These are phyloP conservation scores for Hyaloscypha bicolor DNA, from an alignment of 495 filamentous ascomycete genomes.

Conservation along the genomic window DNA sequence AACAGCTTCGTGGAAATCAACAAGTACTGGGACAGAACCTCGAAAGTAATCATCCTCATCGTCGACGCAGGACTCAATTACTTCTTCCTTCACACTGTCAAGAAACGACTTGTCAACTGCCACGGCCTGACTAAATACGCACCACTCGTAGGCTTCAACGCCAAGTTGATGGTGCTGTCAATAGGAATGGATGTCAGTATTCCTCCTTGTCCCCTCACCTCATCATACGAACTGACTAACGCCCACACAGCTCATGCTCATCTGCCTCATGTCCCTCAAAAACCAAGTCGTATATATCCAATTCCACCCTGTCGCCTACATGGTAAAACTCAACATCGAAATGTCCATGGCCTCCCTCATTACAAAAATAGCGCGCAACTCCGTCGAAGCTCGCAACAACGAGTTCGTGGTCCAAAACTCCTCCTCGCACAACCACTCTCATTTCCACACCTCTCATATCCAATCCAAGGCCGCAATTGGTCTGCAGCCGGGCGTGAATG, in stretches of 20 bases:
- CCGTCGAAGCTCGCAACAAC: conserved; percentile 11
- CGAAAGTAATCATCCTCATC: conserved; percentile 46
- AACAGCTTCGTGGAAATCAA: conserved; percentile 45
- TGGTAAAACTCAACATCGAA: conserved; percentile 54
- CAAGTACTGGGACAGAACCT: conserved; percentile 46
- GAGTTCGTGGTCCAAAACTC: conserved; percentile 3
- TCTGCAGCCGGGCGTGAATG: not conserved
- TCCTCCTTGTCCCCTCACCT: not conserved
- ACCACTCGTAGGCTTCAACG: conserved; percentile 47
- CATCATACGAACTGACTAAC: not conserved
- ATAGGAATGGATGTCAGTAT: conserved; percentile 48
- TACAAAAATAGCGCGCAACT: conserved; percentile 18
- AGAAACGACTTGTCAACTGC: conserved; percentile 41
- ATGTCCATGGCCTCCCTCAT: conserved; percentile 54
- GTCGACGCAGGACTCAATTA: conserved; percentile 48
- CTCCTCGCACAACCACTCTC: conserved; percentile 1
- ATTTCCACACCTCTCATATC: not conserved
- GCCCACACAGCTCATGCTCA: conserved; percentile 34
- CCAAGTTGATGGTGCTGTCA: conserved; percentile 46
- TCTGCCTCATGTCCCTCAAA: conserved; percentile 37
- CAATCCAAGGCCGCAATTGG: not conserved
- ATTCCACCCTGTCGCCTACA: conserved; percentile 54
- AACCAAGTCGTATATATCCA: conserved; percentile 44
- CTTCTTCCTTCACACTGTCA: conserved; percentile 46
- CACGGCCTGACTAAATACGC: conserved; percentile 49